phyloP scores from a whole-genome alignment of 2,329 filamentous ascomycete genomes.

The Colletotrichum liaoningense region DNA sequence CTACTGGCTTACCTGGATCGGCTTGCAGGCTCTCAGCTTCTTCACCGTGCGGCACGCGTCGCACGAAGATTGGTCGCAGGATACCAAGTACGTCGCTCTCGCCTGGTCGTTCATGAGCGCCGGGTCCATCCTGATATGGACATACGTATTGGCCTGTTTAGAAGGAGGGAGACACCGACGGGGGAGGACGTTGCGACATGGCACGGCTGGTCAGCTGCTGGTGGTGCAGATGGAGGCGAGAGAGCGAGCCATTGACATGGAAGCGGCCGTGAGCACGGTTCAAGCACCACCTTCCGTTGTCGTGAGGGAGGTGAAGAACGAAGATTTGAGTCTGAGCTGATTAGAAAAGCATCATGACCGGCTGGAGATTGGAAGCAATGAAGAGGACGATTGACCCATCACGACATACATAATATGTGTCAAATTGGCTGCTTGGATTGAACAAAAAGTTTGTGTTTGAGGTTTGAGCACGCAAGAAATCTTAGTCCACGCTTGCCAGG shows the following conservation, averaged over 20 bases:
- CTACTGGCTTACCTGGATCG: not conserved
- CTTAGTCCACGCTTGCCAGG: too few relatives aligned
- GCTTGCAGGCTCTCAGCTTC: not conserved
- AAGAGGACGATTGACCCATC: not conserved
- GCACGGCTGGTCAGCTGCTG: not conserved
- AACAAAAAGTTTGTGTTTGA: too few relatives aligned
- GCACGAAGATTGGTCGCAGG: not conserved
- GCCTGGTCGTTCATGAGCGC: slow-evolving; percentile 10
- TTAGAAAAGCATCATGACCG: not conserved
- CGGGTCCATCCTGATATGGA: not conserved
- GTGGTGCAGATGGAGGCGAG: not conserved
- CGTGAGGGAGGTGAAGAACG: not conserved
- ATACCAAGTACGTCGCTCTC: not conserved
- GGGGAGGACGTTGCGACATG: not conserved
- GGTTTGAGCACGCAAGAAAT: too few relatives aligned
- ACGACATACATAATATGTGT: too few relatives aligned
- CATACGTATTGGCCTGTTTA: not conserved
- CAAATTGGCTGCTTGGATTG: too few relatives aligned
- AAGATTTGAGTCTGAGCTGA: not conserved
- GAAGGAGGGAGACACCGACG: too few relatives aligned
- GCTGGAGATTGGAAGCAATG: not conserved
- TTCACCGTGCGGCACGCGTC: not conserved
- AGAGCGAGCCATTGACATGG: not conserved
- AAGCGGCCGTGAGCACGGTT: not conserved
- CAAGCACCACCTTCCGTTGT: not conserved